Conservation (phyloP, 2,329 filamentous ascomycete species). For the Davidsoniella eucalypti region DNA sequence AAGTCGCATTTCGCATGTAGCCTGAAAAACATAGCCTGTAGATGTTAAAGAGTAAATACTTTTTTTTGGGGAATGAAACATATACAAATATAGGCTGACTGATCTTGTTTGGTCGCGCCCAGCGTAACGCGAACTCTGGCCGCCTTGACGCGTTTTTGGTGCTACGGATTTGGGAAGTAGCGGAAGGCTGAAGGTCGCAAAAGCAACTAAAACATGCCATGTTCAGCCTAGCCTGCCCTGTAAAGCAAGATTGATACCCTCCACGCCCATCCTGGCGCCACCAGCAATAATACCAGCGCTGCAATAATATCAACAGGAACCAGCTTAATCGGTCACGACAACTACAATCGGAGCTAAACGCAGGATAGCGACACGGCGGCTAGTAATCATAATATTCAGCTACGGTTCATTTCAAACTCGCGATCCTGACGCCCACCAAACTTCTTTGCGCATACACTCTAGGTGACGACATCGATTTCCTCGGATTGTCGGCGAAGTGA, state of each 20-base stretch:
- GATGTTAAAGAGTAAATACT: not conserved
- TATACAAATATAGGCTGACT: not conserved
- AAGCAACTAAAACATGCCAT: too few relatives aligned
- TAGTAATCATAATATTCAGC: not conserved
- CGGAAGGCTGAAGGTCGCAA: slow-evolving; percentile 8
- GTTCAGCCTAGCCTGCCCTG: too few relatives aligned
- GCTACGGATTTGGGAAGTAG: not conserved
- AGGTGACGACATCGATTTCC: too few relatives aligned
- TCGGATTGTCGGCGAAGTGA: not conserved
- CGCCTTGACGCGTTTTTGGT: slow-evolving; percentile 6
- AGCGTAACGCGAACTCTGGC: slow-evolving; percentile 1
- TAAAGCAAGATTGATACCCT: too few relatives aligned
- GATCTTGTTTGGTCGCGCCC: not conserved
- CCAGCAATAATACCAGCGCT: too few relatives aligned
- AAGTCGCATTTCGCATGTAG: too few relatives aligned
- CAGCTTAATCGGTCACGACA: too few relatives aligned
- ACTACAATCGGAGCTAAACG: too few relatives aligned
- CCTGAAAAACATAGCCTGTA: too few relatives aligned
- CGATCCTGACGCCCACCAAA: not conserved
- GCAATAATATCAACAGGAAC: too few relatives aligned
- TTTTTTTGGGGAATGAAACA: not conserved
- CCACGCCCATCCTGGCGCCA: too few relatives aligned
- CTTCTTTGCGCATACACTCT: not conserved
- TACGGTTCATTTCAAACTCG: not conserved
- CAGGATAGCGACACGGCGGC: not conserved